Evolutionary conservation across 1,284 basidiomycete genomes (phyloP).

Genomic region (Pyrrhoderma lamaoense): DNA sequence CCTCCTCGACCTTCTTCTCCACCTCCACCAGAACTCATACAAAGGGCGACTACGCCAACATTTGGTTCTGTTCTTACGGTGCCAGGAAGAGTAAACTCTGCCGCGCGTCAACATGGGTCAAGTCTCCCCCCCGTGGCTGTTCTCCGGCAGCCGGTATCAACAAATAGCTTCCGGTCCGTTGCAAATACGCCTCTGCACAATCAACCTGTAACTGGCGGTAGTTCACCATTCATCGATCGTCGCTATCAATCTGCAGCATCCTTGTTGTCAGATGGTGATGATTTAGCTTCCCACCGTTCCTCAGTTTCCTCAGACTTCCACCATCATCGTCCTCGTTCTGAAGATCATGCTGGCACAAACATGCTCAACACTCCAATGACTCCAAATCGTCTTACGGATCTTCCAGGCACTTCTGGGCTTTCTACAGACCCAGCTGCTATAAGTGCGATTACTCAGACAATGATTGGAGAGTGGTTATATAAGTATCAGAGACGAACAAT

Average conservation of each 20-base stretch:
- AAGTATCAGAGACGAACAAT: slow-evolving; percentile 94
- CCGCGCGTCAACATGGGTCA: slow-evolving; percentile 49
- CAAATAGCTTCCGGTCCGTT: slow-evolving; percentile 72
- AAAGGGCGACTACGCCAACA: slow-evolving; percentile 79
- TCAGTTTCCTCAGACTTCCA: slow-evolving; percentile 65
- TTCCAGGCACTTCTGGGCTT: slow-evolving; percentile 28
- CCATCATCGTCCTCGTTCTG: slow-evolving; percentile 35
- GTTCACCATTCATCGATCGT: slow-evolving; percentile 37
- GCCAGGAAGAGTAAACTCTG: slow-evolving; percentile 40
- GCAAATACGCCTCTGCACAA: slow-evolving; percentile 43
- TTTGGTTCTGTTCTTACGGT: slow-evolving; percentile 58
- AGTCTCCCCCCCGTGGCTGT: slow-evolving; percentile 64
- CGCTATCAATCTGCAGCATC: slow-evolving; percentile 59
- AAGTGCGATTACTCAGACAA: slow-evolving; percentile 97
- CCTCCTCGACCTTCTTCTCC: slow-evolving; percentile 84
- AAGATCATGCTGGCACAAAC: slow-evolving; percentile 18
- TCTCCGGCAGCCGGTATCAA: slow-evolving; percentile 68
- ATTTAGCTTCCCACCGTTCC: slow-evolving; percentile 58
- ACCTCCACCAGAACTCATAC: slow-evolving; percentile 80
- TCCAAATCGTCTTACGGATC: slow-evolving; percentile 18
- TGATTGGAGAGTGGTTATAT: slow-evolving; percentile 98
- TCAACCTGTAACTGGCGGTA: slow-evolving; percentile 36
- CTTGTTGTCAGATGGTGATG: slow-evolving; percentile 54
- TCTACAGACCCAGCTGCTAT: slow-evolving; percentile 83
- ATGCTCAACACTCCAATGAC: slow-evolving; percentile 18